Base-by-base conservation (phyloP, 768 basidiomycete genomes). In the Obba rivulosa region DNA sequence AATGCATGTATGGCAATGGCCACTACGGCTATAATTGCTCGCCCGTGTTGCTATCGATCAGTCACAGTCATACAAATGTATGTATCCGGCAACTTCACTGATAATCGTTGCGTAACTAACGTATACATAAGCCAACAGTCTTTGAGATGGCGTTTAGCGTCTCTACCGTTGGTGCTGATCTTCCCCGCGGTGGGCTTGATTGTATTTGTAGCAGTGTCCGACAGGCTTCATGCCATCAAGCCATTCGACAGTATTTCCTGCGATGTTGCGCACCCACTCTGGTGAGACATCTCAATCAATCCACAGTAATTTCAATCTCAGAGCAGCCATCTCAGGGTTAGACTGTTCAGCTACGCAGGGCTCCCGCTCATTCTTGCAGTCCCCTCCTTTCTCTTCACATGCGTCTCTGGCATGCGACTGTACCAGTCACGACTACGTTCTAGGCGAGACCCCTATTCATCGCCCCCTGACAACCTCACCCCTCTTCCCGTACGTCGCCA, bases 301-400 rank as follows among this genome's bases (percentile, higher is more conserved):
- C 21, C 28, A 17, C 44, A 34, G 18, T 24, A 5, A 22, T 37
- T 51, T 41, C 42, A 28, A 8, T 22, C 16, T 18, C 38, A 21
- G 4, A 16, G 13, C 2, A 8, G 3, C n/a, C 17, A 46, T 40
- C 20, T 2, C 46, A 85, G 84, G 84, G 71, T 78, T 24, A 78
- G 83, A 39, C 73, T 85, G 47, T 54, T 82, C n/a, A 76, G 78
- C 34, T 85, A 83, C 55, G 76, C 81, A 11, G 84, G 81, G 7
- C 58, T 73, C 7, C 74, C 82, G 0, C 68, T 81, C 48, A 46
- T 78, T 37, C 60, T 79, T 9, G 65, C 72, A 3, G 59, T 82
- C 14, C 83, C 83, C 2, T 76, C 75, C 41, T 61, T 81, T 35
- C 64, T 72, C 51, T 60, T 81, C 11, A 79, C 80, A 3, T 61